Evolutionary conservation across 148 eudicot species (phyloP), one percentile per base, ranked within the genome.

Genomic region (Mesembryanthemum crystallinum): DNA sequence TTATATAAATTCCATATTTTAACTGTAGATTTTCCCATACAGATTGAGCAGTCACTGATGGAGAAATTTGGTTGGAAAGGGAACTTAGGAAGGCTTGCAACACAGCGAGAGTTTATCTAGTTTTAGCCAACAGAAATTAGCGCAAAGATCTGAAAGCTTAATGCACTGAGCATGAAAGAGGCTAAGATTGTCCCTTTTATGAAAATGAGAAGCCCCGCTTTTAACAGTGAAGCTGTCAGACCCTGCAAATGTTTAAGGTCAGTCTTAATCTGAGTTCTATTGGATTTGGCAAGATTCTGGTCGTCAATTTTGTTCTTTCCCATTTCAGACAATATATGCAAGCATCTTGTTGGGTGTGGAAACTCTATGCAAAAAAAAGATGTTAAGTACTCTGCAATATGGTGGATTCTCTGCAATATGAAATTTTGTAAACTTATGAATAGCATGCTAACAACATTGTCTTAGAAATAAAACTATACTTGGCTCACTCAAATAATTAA

Each of bases 41-140:
- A 88, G 89, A 88, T 88, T 27, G 91, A 88, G 59, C 80, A 88
- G 71, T 86, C 88, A 0, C 81, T 88, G 6, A 75, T 88, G 8
- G 89, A 86, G 67, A 86, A 87, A 66, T 88, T 82, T 67, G 91
- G 86, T 0, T 89, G 75, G 17, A 72, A 66, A 73, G 91, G 91
- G 47, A n/a, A n/a, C n/a, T n/a, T n/a, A n/a, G n/a, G n/a, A 86
- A 79, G 77, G 74, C 83, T 15, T 82, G 85, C 71, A 86, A 82
- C 64, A 73, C 81, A 37, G 69, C 83, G 17, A 85, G 88, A 71
- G 87, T 85, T 37, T 85, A 88, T 76, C 90, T 88, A 7, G 67
- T 47, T 12, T 69, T 77, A 42, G 87, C 87, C 1, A 65, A 64
- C 42, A 65, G 57, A 82, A 76, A 63, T 63, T 52, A 58, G 78